Evolutionary conservation across 202 grass and related monocot genomes (phyloP), one percentile per base, ranked within the genome.

Genomic region (Saccharum hybrid): DNA sequence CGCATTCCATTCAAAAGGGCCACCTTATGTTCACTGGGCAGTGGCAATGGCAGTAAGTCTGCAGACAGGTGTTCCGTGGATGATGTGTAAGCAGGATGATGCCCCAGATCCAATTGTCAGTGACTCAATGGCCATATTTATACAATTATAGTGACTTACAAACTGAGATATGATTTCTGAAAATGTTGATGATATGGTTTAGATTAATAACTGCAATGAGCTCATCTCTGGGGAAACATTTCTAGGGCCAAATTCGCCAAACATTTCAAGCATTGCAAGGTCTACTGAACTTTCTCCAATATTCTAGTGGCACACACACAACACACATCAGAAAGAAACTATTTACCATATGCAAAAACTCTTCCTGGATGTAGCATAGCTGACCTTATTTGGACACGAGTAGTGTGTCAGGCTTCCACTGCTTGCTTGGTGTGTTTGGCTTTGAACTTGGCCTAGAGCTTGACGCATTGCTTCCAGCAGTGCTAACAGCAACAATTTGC

Each of bases 131-230:
- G 31, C 4, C 36, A 84, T 64, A 36, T 39, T 75, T 60, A 52
- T 79, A 73, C 8, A 54, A 54, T 76, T 42, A 12, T 39, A 68
- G 33, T 49, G 12, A 28, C 69, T 52, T 63, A 43, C 31, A 87
- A 63, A 66, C 42, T 79, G 38, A 40, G 42, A 75, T 49, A 63
- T 16, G 4, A 57, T 60, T 15, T 67, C 70, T 60, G 9, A 40
- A 30, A 79, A 69, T 48, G 34, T 78, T 70, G 23, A 85, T 51
- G 83, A 71, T 64, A 81, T 73, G 11, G 15, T 31, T 16, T 78
- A 98, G 95, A 98, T 98, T 64, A 95, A 98, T 87, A 86, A 90
- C 10, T 95, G 87, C 67, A 95, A 98, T 37, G 96, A 87, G 28
- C 49, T 93, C 61, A 85, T 75, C 36, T 95, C 85, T 9, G 96